phyloP scores from a whole-genome alignment of 768 basidiomycete species.

The Lactarius indigo region DNA sequence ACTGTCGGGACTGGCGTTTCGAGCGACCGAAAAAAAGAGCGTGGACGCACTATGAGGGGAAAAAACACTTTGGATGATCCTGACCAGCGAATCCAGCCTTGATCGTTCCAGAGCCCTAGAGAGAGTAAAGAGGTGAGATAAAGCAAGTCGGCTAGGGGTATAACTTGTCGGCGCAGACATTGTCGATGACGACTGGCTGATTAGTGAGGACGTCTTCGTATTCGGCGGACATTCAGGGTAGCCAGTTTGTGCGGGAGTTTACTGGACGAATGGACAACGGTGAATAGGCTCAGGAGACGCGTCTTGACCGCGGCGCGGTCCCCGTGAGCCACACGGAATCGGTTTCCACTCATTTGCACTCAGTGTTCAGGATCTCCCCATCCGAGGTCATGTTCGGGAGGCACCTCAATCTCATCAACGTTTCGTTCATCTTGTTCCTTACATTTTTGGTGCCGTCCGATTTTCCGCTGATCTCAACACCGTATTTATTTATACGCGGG shows the following conservation, averaged over 20 bases:
- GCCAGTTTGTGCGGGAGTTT: background rate
- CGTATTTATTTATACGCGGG: conserved; percentile 6
- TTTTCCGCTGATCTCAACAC: background rate
- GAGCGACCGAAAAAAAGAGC: conserved; percentile 26
- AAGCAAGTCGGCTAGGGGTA: conserved; percentile 19
- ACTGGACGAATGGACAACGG: background rate
- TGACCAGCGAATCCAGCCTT: conserved; percentile 99
- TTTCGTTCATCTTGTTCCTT: conserved; percentile 4
- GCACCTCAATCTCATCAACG: background rate
- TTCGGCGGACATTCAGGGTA: conserved; percentile 65
- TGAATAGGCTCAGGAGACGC: background rate
- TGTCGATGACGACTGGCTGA: conserved; percentile 99
- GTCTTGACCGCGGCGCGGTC: background rate
- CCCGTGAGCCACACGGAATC: no score
- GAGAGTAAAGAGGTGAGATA: conserved; percentile 25
- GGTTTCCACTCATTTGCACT: background rate
- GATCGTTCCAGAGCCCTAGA: conserved; percentile 96
- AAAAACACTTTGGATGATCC: conserved; percentile 99
- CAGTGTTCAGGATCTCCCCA: background rate
- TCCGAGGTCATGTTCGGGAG: background rate
- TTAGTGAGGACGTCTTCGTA: conserved; percentile 95
- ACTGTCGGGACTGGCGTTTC: background rate
- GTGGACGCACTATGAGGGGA: conserved; percentile 90
- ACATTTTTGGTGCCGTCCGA: conserved; percentile 25
- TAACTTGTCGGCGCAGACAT: conserved; percentile 52